Conservation (phyloP, 352 stramenopile genomes). For the Globisporangium barbulae region DNA sequence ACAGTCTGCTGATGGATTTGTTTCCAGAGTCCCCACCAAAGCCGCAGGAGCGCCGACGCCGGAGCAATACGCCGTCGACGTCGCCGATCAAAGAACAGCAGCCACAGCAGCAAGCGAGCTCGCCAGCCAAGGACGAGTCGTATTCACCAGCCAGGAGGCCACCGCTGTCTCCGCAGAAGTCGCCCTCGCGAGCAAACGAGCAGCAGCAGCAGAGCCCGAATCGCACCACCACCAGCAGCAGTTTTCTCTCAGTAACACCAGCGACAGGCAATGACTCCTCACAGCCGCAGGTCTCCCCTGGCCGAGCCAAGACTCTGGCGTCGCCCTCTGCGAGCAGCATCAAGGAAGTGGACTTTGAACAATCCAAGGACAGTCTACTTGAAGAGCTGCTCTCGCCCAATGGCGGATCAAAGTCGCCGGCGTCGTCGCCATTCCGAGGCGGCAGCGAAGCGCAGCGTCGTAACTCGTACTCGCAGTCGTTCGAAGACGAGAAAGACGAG, state of each 20-base stretch:
- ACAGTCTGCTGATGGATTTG: slow-evolving; percentile 56
- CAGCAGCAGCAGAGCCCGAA: slow-evolving; percentile 3
- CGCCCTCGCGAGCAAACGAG: background rate
- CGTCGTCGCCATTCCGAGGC: background rate
- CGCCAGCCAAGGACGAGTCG: slow-evolving; percentile 2
- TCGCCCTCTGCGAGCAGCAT: slow-evolving; percentile 38
- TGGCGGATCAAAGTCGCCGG: slow-evolving; percentile 16
- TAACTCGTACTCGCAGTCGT: slow-evolving; percentile 51
- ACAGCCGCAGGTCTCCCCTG: slow-evolving; percentile 27
- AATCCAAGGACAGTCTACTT: slow-evolving; percentile 63
- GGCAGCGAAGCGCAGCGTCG: slow-evolving; percentile 21
- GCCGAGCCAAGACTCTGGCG: slow-evolving; percentile 39
- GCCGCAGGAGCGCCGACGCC: slow-evolving; percentile 16
- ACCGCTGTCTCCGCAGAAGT: slow-evolving; percentile 9
- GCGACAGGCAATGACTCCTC: background rate
- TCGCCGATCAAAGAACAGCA: slow-evolving; percentile 27
- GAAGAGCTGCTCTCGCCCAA: slow-evolving; percentile 50
- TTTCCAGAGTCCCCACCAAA: slow-evolving; percentile 37
- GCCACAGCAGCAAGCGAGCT: slow-evolving; percentile 4
- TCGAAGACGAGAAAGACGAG: slow-evolving; percentile 30
- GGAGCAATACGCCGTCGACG: slow-evolving; percentile 7
- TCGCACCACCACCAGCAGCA: slow-evolving; percentile 10
- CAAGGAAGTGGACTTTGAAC: slow-evolving; percentile 60
- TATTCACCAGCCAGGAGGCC: slow-evolving; percentile 8
- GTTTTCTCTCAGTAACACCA: background rate